These are phyloP conservation scores for Sordaria brevicollis DNA, from an alignment of 495 filamentous ascomycete species.

Conservation along the genomic window DNA sequence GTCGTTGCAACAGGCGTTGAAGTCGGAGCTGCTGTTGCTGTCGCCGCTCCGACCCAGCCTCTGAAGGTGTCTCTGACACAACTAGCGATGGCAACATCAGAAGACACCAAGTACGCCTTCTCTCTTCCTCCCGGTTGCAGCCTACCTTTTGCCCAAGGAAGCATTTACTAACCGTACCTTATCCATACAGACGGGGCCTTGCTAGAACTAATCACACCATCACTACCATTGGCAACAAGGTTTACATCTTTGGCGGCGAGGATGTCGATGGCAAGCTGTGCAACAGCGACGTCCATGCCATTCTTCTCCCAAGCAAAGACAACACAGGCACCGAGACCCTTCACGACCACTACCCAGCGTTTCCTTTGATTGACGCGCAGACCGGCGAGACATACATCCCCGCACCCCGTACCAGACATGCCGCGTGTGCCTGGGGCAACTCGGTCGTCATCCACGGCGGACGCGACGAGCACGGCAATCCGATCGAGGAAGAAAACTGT, in stretches of 20 bases:
- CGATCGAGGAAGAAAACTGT: constrained; percentile 30
- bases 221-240: constrained; percentile 34
- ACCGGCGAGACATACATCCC: constrained; percentile 33
- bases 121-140: not conserved
- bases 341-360: constrained; percentile 12
- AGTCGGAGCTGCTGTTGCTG: constrained; percentile 22
- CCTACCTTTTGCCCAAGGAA: not conserved
- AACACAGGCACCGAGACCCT: constrained; percentile 7
- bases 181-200: constrained; percentile 21
- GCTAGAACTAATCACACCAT: constrained; percentile 37
- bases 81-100: constrained; percentile 19
- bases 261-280: constrained; percentile 28
- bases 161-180: not conserved
- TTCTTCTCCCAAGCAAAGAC: constrained; percentile 27
- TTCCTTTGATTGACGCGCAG: constrained; percentile 10
- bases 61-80: constrained; percentile 33
- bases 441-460: constrained; percentile 38
- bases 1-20: constrained; percentile 32
- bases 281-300: constrained; percentile 33
- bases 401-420: constrained; percentile 27
- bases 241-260: constrained; percentile 44
- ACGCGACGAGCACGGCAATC: constrained; percentile 17
- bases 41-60: constrained; percentile 31
- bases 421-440: constrained; percentile 27
- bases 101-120: constrained; percentile 8